A percentile compares a stretch with the other conserved stretches of the same genome.
These are phyloP conservation scores for sunflower (Helianthus annuus) DNA, from an alignment of 129 eudicot genomes.

Conservation along the genomic window HanXRQr2.0-SUNRISE NC_035442.2:1150249-1150748, in stretches of 20 bases:
- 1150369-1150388: constrained; percentile 71
- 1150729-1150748: background rate
- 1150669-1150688: background rate
- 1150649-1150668: constrained; percentile 55
- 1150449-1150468: constrained; percentile 50
- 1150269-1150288: constrained; percentile 66
- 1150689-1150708: background rate
- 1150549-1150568: constrained; percentile 73
- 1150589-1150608: constrained; percentile 86
- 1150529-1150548: constrained; percentile 70
- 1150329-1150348: constrained; percentile 71
- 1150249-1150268: constrained; percentile 45
- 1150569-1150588: constrained; percentile 79
- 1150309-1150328: constrained; percentile 58
- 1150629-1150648: constrained; percentile 86
- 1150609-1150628: constrained; percentile 80
- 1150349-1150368: constrained; percentile 63
- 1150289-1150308: constrained; percentile 58
- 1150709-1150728: background rate
- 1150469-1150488: constrained; percentile 81
- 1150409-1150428: constrained; percentile 84
- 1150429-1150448: constrained; percentile 84
- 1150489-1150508: constrained; percentile 85
- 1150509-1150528: constrained; percentile 56
- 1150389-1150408: constrained; percentile 81